These are phyloP conservation scores for Pichia gijzeniarum DNA, from an alignment of 805 yeast genomes.

Conservation along the genomic window DNA sequence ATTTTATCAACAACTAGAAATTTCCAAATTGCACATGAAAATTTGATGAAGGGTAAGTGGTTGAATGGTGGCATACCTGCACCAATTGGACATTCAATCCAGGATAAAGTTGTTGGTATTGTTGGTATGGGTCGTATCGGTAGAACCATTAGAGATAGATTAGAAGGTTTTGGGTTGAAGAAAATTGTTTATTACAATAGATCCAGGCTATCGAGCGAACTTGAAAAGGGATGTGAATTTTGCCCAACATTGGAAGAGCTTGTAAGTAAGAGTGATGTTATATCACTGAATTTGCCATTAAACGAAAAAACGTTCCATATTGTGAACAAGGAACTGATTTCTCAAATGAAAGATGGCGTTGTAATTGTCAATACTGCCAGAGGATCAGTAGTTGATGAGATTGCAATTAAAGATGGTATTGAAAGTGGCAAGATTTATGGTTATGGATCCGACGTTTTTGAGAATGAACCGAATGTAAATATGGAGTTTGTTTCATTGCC, in stretches of 20 bases:
- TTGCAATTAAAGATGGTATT: slow-evolving; percentile 47
- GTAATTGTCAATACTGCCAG: slow-evolving; percentile 80
- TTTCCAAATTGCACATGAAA: slow-evolving; percentile 53
- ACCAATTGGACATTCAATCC: slow-evolving; percentile 66
- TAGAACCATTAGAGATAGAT: slow-evolving; percentile 64
- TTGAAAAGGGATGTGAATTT: slow-evolving; percentile 65
- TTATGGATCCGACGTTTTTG: slow-evolving; percentile 72
- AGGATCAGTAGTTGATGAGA: slow-evolving; percentile 76
- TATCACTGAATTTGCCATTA: slow-evolving; percentile 73
- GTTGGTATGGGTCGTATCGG: slow-evolving; percentile 91
- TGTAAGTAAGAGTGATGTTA: slow-evolving; percentile 54
- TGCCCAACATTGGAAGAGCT: slow-evolving; percentile 62
- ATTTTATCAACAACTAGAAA: slow-evolving; percentile 47
- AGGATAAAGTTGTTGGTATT: slow-evolving; percentile 70
- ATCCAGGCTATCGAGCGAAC: slow-evolving; percentile 46
- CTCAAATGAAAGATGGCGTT: slow-evolving; percentile 72
- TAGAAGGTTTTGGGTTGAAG: slow-evolving; percentile 68
- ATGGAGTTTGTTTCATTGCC: slow-evolving; percentile 55
- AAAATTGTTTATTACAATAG: slow-evolving; percentile 72
- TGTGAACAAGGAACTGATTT: slow-evolving; percentile 52
- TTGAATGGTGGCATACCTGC: slow-evolving; percentile 33
- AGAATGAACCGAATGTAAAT: slow-evolving; percentile 63
- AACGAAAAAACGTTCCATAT: slow-evolving; percentile 65
- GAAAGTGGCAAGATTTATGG: slow-evolving; percentile 60
- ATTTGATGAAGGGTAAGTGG: slow-evolving; percentile 59